Conservation (phyloP, 768 basidiomycete genomes). For the Candolleomyces eurysporus region DNA sequence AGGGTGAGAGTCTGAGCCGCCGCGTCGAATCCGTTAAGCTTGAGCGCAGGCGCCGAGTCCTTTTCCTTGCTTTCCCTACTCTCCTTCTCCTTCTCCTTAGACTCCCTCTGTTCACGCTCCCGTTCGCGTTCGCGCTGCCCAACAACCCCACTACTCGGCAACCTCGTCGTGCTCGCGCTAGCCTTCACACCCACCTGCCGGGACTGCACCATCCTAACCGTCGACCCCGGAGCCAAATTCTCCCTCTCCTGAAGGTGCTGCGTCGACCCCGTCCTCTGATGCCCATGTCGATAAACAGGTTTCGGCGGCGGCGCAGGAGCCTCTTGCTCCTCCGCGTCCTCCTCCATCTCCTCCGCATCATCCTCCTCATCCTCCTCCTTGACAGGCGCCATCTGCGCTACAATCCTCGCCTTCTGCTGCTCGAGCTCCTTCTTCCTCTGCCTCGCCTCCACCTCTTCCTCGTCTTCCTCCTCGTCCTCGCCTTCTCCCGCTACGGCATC, state of each 20-base stretch:
- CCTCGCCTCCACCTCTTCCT: conserved; percentile 36
- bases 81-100: conserved; percentile 17
- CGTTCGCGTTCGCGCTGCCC: not conserved
- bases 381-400: conserved; percentile 86
- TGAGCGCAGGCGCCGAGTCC: conserved; percentile 25
- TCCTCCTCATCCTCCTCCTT: conserved; percentile 41
- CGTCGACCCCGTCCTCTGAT: too few species aligned
- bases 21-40: conserved; percentile 64
- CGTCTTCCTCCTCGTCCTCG: conserved; percentile 28
- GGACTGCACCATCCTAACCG: not conserved
- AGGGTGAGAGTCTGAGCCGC: conserved; percentile 45
- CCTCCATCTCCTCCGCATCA: conserved; percentile 11
- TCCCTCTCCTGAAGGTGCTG: conserved; percentile 21
- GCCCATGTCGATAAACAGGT: too few species aligned
- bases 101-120: conserved; percentile 5
- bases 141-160: not conserved
- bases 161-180: conserved; percentile 28
- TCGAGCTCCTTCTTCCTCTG: conserved; percentile 74
- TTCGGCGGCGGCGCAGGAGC: conserved; percentile 16
- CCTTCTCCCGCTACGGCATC: conserved; percentile 25
- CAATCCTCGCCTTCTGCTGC: conserved; percentile 89
- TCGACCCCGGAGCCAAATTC: conserved; percentile 24
- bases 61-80: conserved; percentile 27
- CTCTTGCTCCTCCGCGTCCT: not conserved
- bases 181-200: conserved; percentile 16